phyloP scores from a whole-genome alignment of 2,329 filamentous ascomycete genomes.

The Talaromyces verruculosus region DNA sequence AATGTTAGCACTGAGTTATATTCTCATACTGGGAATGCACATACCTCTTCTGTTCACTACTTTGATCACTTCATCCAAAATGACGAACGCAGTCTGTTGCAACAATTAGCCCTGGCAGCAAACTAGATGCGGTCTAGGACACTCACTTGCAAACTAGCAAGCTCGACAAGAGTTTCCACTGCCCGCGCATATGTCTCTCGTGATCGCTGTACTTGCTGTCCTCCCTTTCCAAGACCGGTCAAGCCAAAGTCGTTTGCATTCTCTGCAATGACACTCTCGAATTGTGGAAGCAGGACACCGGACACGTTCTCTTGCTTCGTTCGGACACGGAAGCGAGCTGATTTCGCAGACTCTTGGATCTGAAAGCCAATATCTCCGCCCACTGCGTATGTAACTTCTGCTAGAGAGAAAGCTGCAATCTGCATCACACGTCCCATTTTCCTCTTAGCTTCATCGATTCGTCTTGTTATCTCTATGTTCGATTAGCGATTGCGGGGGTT shows the following conservation, averaged over 20 bases:
- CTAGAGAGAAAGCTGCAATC: slow-evolving; percentile 94
- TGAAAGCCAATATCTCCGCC: slow-evolving; percentile 96
- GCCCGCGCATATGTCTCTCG: slow-evolving; percentile 94
- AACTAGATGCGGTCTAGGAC: background rate
- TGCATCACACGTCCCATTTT: slow-evolving; percentile 99
- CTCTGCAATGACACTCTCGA: slow-evolving; percentile 86
- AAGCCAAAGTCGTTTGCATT: slow-evolving; percentile 93
- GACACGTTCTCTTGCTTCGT: slow-evolving; percentile 99
- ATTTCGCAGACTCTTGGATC: slow-evolving; percentile 92
- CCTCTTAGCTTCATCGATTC: slow-evolving; percentile 97
- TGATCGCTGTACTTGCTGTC: slow-evolving; percentile 92
- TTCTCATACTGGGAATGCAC: slow-evolving; percentile 25
- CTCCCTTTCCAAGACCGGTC: slow-evolving; percentile 93
- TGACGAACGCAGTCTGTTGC: slow-evolving; percentile 84
- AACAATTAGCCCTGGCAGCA: slow-evolving; percentile 15
- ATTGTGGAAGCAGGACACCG: slow-evolving; percentile 88
- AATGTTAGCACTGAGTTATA: slow-evolving; percentile 27
- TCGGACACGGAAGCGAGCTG: slow-evolving; percentile 86
- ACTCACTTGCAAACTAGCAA: slow-evolving; percentile 79
- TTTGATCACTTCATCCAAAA: slow-evolving; percentile 98
- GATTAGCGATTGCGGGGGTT: slow-evolving; percentile 28
- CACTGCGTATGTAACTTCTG: slow-evolving; percentile 95
- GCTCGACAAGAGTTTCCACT: slow-evolving; percentile 91
- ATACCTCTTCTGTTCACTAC: slow-evolving; percentile 92
- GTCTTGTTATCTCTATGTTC: slow-evolving; percentile 78